Evolutionary conservation across 2,329 filamentous ascomycete genomes (phyloP), one percentile per base, ranked within the genome.

Genomic region (Colletotrichum aenigma): DNA sequence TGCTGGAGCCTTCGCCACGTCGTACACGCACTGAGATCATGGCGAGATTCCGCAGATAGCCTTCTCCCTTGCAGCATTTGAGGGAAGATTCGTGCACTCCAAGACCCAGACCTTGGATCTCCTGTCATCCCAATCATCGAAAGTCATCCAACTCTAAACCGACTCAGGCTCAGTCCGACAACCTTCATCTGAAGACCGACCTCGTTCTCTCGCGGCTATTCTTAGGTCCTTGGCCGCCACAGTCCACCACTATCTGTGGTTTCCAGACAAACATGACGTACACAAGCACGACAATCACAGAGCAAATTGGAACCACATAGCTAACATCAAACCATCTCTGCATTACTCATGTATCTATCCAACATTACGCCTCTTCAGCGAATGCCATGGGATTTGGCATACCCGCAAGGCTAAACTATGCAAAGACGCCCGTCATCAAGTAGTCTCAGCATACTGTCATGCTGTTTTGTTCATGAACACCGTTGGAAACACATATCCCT

Each of bases 341-440:
- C 74, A 75, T 75, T 75, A 75, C 74, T 74, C 74, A 75, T 74
- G 48, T 75, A 60, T 73, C 70, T 75, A 73, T 73, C 74, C 64
- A 75, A 75, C 70, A 75, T 69, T 62, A 58, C 74, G 58, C 66
- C 60, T 65, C 67, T 21, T 64, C 34, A 36, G 62, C 34, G 34
- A 48, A 28, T 21, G 58, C 58, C 30, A 18, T 16, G 30, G 55
- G 70, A 60, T 43, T 65, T 64, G 34, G 43, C 10, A 38, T 18
- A 58, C 64, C 74, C 74, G 28, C 34, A 36, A 72, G 71, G 58
- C 70, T 65, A 65, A 56, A 26, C 32, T 73, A 73, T 21, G 58
- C 66, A 66, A 62, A 52, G 64, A 56, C 70, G 70, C 65, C 70
- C 64, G 70, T 69, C 64, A 69, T 75, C 64, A 68, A 69, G 65